These are phyloP conservation scores for Tetracladium maxilliforme DNA, from an alignment of 2,329 filamentous ascomycete genomes.

Conservation along the genomic window DNA sequence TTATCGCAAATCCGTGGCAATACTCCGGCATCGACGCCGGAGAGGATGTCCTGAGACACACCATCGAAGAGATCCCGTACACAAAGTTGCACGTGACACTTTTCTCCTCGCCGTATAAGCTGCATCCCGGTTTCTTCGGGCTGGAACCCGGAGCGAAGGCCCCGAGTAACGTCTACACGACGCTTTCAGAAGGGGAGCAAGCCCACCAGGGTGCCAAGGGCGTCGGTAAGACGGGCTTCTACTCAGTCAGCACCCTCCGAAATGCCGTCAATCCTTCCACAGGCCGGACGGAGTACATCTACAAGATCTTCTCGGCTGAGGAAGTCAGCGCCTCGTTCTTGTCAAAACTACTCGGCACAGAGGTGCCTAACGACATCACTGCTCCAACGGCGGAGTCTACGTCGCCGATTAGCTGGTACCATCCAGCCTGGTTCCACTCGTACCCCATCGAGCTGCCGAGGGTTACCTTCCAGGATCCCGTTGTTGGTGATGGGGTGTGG, in stretches of 20 bases:
- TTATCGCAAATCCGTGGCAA: slow-evolving; percentile 75
- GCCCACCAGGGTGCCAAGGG: slow-evolving; percentile 32
- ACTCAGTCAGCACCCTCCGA: slow-evolving; percentile 65
- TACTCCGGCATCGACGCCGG: slow-evolving; percentile 55
- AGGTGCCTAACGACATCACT: slow-evolving; percentile 10
- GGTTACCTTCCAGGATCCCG: slow-evolving; percentile 72
- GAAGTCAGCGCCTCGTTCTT: slow-evolving; percentile 37
- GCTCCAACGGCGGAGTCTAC: slow-evolving; percentile 4
- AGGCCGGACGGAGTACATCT: slow-evolving; percentile 36
- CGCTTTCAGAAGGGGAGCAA: slow-evolving; percentile 48
- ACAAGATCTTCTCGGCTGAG: slow-evolving; percentile 50
- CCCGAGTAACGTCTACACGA: slow-evolving; percentile 72
- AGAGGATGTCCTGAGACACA: slow-evolving; percentile 49
- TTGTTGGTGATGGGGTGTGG: slow-evolving; percentile 52
- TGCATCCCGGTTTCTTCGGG: slow-evolving; percentile 62
- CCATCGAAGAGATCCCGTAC: slow-evolving; percentile 72
- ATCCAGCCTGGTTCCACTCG: slow-evolving; percentile 64
- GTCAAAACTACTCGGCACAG: slow-evolving; percentile 31
- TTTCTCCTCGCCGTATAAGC: slow-evolving; percentile 61
- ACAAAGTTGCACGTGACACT: slow-evolving; percentile 79
- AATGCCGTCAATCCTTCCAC: slow-evolving; percentile 46
- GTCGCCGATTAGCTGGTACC: slow-evolving; percentile 54
- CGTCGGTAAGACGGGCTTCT: slow-evolving; percentile 66
- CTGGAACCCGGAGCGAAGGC: slow-evolving; percentile 39
- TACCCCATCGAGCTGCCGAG: slow-evolving; percentile 80